Evolutionary conservation across 192 early-diverging fungal genomes (phyloP).

Genomic region (Thamnidium elegans): DNA sequence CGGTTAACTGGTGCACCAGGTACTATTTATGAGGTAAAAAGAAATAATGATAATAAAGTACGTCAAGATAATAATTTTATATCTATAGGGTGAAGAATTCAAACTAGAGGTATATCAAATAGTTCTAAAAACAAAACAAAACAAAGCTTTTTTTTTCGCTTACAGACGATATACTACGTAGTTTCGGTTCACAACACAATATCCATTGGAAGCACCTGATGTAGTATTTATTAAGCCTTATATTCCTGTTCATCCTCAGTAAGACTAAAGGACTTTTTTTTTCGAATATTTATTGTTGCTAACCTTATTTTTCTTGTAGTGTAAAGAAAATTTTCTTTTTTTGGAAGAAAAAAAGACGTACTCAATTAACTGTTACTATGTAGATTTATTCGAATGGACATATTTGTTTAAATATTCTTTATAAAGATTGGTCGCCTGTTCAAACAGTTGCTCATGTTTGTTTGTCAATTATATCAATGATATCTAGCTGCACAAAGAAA

Average conservation of each 20-base stretch:
- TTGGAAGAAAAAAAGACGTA: neutral
- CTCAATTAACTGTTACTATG: neutral
- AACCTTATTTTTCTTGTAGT: constrained; percentile 7
- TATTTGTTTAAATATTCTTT: constrained; percentile 94
- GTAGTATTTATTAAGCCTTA: constrained; percentile 60
- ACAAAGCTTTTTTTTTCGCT: neutral
- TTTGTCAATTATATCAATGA: constrained; percentile 88
- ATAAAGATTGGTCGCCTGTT: constrained; percentile 91
- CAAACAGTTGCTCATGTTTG: constrained; percentile 88
- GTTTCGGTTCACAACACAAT: constrained; percentile 71
- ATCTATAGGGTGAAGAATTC: constrained; percentile 44
- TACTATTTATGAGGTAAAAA: constrained; percentile 64
- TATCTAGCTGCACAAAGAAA: constrained; percentile 82
- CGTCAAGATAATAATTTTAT: constrained; percentile 7
- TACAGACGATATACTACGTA: constrained; percentile 9
- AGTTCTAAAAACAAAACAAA: neutral
- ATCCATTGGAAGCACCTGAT: constrained; percentile 73
- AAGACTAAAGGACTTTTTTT: constrained; percentile 22
- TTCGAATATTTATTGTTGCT: neutral
- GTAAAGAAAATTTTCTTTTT: neutral
- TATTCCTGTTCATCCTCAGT: constrained; percentile 72
- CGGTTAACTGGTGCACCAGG: constrained; percentile 57
- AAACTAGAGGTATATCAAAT: constrained; percentile 40
- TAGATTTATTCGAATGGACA: constrained; percentile 90
- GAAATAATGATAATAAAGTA: neutral